Conservation (phyloP, 108 stramenopile species). For the Mayamaea pseudoterrestris region DNA sequence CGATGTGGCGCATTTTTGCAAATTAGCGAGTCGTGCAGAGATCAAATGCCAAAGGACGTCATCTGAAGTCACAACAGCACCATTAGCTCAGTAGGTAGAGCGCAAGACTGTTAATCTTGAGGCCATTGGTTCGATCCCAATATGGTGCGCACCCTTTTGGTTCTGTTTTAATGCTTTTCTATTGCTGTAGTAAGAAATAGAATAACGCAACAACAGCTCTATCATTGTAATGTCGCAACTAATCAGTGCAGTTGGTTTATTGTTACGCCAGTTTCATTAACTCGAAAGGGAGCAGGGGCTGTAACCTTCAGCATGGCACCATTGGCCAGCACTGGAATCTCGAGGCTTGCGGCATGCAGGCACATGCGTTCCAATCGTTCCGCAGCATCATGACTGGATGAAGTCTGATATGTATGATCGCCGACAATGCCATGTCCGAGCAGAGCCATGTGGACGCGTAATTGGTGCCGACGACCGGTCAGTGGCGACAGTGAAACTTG, state of each 20-base stretch:
- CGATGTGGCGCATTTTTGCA: no score
- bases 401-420: constrained; percentile 68
- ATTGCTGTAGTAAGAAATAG: no score
- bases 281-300: constrained; percentile 38
- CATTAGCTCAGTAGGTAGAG: constrained; percentile 40
- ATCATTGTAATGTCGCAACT: no score
- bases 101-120: constrained; percentile 41
- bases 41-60: no score
- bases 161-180: no score
- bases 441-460: constrained; percentile 75
- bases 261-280: no score
- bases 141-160: constrained; percentile 16
- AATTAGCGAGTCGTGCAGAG: no score
- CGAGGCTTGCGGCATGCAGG: constrained; percentile 55
- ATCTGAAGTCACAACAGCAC: constrained; percentile 7
- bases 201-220: no score
- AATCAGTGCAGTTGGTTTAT: no score
- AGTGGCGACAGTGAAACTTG: constrained; percentile 66
- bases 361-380: constrained; percentile 57
- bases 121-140: constrained; percentile 33
- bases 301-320: constrained; percentile 13
- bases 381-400: constrained; percentile 4
- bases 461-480: constrained; percentile 90
- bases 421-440: constrained; percentile 86
- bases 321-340: constrained; percentile 22